Base-by-base conservation (phyloP, 495 filamentous ascomycete genomes). In the Penicillium parvum region DNA sequence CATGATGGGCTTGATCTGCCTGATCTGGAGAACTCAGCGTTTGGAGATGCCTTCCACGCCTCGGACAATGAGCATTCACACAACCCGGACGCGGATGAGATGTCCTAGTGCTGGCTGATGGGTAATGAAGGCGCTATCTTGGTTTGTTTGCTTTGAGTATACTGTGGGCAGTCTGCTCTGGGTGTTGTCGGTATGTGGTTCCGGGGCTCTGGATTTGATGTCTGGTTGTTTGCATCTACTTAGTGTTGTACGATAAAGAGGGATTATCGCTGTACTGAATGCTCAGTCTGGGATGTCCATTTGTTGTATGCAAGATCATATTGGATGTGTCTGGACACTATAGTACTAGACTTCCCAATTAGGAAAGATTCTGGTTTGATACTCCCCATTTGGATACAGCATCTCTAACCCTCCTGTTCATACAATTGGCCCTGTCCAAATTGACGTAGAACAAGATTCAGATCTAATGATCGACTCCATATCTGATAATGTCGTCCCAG, bases 31-130 rank as follows among this genome's bases (percentile, higher is more conserved):
- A 73, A 79, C 45, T 78, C 73, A 26, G 79, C 77, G 10, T 83
- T 83, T 61, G 79, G 76, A 6, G 78, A 83, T 40, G 77, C 79
- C 2, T 77, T 82, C 59, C 77, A 80, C 41, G 75, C 72, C 16
- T 78, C 77, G 23, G 75, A 80, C 46, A 68, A 74, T 44, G 69
- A 72, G 43, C 61, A 68, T 43, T 64, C 60, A 8, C 68, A 70
- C 46, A 57, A 71, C 43, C 68, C 60, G 9, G 66, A 73, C 26
- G 53, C 61, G 1, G 69, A 73, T 30, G 69, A 73, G 11, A 71
- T 73, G 59, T 60, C 66, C 12, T 69, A 56, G 37, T 25, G 8
- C 35, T 27, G 23, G 16, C 9, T 20, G 7, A 17, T 25, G 28
- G 37, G 40, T 32, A 40, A 46, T 17, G 41, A 47, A 45, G 46